A percentile compares a stretch with the other conserved stretches of the same genome.
Conservation (phyloP, 495 filamentous ascomycete genomes). For the Aspergillus nanangensis region DNA sequence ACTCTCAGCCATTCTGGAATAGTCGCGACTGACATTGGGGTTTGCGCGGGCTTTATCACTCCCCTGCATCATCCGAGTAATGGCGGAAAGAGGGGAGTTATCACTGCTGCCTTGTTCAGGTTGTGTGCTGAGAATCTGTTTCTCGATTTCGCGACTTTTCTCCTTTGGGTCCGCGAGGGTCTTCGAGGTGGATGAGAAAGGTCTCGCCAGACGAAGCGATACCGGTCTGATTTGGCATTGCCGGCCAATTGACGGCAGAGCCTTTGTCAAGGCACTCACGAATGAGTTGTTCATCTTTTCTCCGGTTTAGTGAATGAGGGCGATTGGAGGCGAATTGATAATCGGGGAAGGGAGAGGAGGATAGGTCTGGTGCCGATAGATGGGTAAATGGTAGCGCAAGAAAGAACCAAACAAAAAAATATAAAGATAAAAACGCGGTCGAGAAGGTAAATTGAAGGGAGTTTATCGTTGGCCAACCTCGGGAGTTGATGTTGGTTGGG, state of each 20-base stretch:
- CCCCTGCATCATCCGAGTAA: conserved; percentile 32
- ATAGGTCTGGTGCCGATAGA: too few species aligned
- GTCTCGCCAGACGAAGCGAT: conserved; percentile 15
- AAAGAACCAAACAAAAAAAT: not conserved
- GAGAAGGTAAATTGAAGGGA: not conserved
- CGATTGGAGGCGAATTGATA: not conserved
- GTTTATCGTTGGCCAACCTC: not conserved
- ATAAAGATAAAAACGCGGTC: not conserved
- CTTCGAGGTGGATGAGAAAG: conserved; percentile 26
- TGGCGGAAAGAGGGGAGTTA: conserved; percentile 26
- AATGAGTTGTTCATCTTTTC: conserved; percentile 36
- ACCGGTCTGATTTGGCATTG: conserved; percentile 21
- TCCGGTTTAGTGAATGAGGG: conserved; percentile 2
- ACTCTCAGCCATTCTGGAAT: conserved; percentile 28
- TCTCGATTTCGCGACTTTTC: conserved; percentile 22
- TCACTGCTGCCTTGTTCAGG: conserved; percentile 7
- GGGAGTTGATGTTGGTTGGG: conserved; percentile 1
- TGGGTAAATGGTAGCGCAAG: too few species aligned
- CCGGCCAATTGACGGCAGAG: conserved; percentile 30
- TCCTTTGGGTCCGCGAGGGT: conserved; percentile 13
- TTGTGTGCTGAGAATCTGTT: conserved; percentile 26
- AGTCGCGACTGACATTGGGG: conserved; percentile 22
- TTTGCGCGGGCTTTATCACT: conserved; percentile 7
- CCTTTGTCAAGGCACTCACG: conserved; percentile 28
- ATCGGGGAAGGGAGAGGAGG: not conserved